A percentile compares a stretch with the other conserved stretches of the same genome.
phyloP scores from a whole-genome alignment of 768 basidiomycete genomes.

The Chlorophyllum brunneum region DNA sequence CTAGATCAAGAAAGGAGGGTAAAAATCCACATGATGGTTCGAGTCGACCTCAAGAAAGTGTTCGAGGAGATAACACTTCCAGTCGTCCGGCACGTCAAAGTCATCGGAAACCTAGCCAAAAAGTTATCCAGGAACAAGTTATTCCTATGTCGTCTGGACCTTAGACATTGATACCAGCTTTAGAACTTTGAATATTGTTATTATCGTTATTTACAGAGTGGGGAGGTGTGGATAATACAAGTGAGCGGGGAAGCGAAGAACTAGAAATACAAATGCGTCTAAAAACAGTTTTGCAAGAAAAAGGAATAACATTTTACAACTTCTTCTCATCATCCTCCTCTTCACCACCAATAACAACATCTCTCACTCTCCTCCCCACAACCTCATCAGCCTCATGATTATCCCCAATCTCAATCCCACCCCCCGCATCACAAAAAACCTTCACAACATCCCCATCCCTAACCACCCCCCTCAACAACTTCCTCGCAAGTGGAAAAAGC shows the following conservation, averaged over 20 bases:
- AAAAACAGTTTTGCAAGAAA: no score
- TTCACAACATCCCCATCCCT: conserved; percentile 68
- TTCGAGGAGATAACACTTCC: background rate
- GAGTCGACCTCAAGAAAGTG: background rate
- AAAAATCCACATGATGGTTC: background rate
- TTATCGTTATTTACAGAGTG: conserved; percentile 1
- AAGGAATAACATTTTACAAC: background rate
- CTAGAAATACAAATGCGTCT: background rate
- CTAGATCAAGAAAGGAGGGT: background rate
- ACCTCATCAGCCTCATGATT: conserved; percentile 54
- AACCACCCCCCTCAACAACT: conserved; percentile 75
- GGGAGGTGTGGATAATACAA: background rate
- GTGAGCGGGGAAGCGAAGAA: no score
- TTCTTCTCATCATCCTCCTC: background rate
- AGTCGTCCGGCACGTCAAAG: background rate
- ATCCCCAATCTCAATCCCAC: conserved; percentile 51
- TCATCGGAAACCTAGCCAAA: background rate
- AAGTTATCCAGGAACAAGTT: background rate
- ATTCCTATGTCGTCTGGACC: background rate
- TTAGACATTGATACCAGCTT: background rate
- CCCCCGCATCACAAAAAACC: conserved; percentile 44
- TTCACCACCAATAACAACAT: background rate
- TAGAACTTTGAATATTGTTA: no score
- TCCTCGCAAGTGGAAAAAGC: conserved; percentile 77
- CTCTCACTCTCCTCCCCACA: background rate